A percentile compares a stretch with the other conserved stretches of the same genome.
These are phyloP conservation scores for Magnolia officinalis DNA, from an alignment of 164 flowering plant genomes.

Conservation along the genomic window DNA sequence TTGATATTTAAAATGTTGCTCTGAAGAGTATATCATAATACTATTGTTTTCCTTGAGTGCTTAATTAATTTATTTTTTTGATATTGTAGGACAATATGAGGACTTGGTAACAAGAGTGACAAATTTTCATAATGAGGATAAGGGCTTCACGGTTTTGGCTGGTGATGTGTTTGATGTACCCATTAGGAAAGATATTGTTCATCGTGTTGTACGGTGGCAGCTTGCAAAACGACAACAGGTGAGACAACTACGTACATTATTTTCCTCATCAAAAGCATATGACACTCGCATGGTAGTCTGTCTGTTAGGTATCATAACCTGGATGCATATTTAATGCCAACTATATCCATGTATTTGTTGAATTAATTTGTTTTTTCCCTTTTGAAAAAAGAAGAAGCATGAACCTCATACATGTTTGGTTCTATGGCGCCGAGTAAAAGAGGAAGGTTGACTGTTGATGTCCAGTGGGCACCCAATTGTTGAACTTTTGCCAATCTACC, in stretches of 20 bases:
- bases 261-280: background rate
- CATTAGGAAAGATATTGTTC: slow-evolving; percentile 88
- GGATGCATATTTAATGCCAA: background rate
- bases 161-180: slow-evolving; percentile 98
- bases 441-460: too few species aligned
- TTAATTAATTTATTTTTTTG: slow-evolving; percentile 12
- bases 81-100: slow-evolving; percentile 55
- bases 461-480: too few species aligned
- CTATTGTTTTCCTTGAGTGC: background rate
- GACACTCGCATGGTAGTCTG: background rate
- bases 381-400: too few species aligned
- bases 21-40: too few species aligned
- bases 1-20: too few species aligned
- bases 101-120: slow-evolving; percentile 84
- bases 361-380: too few species aligned
- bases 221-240: slow-evolving; percentile 97
- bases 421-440: too few species aligned
- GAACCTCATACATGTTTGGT: too few species aligned
- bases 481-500: too few species aligned
- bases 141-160: slow-evolving; percentile 79
- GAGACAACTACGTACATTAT: background rate
- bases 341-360: too few species aligned
- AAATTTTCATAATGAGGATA: slow-evolving; percentile 78
- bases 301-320: background rate
- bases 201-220: slow-evolving; percentile 95